phyloP scores from a whole-genome alignment of 768 basidiomycete species.

The Boletus huronensis region DNA sequence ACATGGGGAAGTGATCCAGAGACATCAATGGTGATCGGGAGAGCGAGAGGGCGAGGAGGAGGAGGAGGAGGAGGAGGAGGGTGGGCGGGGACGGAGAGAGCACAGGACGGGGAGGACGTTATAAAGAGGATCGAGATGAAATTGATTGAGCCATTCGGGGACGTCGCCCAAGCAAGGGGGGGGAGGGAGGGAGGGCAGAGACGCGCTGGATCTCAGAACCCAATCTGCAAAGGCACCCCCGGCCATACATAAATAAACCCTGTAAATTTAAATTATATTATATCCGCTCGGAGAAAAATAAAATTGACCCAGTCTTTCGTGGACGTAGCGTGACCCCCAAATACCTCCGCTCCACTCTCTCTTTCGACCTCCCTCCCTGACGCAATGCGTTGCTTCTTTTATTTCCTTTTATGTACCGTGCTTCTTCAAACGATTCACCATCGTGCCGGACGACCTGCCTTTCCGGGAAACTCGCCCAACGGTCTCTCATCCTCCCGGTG shows the following conservation, averaged over 20 bases:
- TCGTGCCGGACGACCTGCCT: conserved; percentile 2
- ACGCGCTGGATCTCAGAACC: conserved; percentile 20
- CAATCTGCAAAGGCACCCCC: conserved; percentile 23
- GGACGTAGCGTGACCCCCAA: conserved; percentile 11
- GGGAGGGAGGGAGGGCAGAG: background rate
- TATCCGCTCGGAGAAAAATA: background rate
- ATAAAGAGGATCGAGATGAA: conserved; percentile 33
- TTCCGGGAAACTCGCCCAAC: conserved; percentile 1
- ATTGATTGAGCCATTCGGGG: conserved; percentile 17
- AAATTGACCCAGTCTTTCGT: background rate
- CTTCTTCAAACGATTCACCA: conserved; percentile 23
- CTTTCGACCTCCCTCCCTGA: background rate
- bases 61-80: background rate
- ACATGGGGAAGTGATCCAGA: conserved; percentile 33
- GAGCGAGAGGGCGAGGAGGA: background rate
- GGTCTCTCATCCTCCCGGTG: background rate
- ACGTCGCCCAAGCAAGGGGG: background rate
- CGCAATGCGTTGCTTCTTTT: background rate
- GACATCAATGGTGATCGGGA: conserved; percentile 25
- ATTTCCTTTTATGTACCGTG: conserved; percentile 9
- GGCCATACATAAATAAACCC: background rate
- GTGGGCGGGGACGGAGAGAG: conserved; percentile 8
- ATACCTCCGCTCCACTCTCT: background rate
- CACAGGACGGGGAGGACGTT: conserved; percentile 16
- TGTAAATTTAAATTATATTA: background rate